A percentile compares a stretch with the other conserved stretches of the same genome.
These are phyloP conservation scores for Verticillium zaregamsianum DNA, from an alignment of 2,329 filamentous ascomycete genomes.

Conservation along the genomic window DNA sequence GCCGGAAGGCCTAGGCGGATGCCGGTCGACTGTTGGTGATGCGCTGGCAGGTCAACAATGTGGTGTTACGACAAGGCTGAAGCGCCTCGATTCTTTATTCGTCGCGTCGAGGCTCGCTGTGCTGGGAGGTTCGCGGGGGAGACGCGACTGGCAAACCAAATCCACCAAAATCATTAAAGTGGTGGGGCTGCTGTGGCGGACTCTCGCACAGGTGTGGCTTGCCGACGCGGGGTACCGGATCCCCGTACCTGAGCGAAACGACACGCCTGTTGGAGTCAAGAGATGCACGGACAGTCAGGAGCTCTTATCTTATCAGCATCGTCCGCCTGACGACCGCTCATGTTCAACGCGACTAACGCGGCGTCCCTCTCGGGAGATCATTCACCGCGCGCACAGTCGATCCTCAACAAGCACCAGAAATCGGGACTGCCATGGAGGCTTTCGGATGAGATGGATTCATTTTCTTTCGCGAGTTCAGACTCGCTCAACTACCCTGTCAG, in stretches of 20 bases:
- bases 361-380: background rate
- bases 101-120: constrained; percentile 10
- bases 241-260: background rate
- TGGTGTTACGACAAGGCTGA: background rate
- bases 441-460: constrained; percentile 70
- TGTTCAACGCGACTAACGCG: background rate
- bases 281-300: background rate
- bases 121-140: background rate
- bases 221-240: background rate
- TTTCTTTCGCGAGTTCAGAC: constrained; percentile 89
- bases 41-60: background rate
- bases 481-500: constrained; percentile 71
- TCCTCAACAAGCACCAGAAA: background rate
- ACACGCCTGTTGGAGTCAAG: background rate
- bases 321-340: background rate
- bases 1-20: no score
- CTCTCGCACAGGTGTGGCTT: background rate
- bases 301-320: background rate
- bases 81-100: constrained; percentile 17
- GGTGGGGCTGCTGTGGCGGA: background rate
- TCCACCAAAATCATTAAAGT: background rate
- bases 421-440: constrained; percentile 2
- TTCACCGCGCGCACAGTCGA: background rate
- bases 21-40: background rate
- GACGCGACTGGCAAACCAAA: background rate